Base-by-base conservation (phyloP, 345 rosid genomes). In the Erysimum cheiranthoides region DNA sequence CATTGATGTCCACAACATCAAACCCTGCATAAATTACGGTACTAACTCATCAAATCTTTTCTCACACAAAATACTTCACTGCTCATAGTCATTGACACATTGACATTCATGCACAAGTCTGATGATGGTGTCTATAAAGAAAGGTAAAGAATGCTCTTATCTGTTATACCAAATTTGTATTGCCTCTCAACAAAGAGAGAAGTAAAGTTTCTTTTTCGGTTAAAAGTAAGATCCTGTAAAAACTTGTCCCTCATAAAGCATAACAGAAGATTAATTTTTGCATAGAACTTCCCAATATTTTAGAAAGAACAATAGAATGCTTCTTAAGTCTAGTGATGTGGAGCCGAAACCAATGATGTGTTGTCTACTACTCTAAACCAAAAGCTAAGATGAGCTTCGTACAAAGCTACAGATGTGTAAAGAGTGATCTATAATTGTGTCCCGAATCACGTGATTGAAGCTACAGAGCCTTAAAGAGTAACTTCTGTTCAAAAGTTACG, bases 1-100 rank as follows among this genome's bases (percentile, higher is more conserved):
- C 99, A 46, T 87, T 88, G 71, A 92, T 78, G 58, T 91, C 94
- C 73, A 86, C 90, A 59, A 92, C 96, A 73, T 92, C 93, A 84
- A 92, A 95, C 99, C 99, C 99, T 95, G 81, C 78, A 73, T 69
- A 50, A 71, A 74, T 49, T 62, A 58, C 45, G 66, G 13, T 5
- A 67, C 58, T 36, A 53, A 35, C 36, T 47, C 42, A 59, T 77
- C 30, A 76, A 16, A 34, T 45, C 17, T 40, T 4, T 40, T 43
- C 27, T 34, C 47, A 40, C 50, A 76, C 21, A 68, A 61, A 53
- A 40, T 18, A 25, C 8, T 67, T 8, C 25, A 51, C 63, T 40
- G 39, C 35, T 61, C 46, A 75, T 10, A 14, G n/a, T 68, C 27
- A 52, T 27, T 13, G 36, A 60, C 43, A 9, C 27, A 52, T 27